phyloP scores from a whole-genome alignment of 129 eudicot genomes.

The Rutidosis leptorrhynchoides region DNA sequence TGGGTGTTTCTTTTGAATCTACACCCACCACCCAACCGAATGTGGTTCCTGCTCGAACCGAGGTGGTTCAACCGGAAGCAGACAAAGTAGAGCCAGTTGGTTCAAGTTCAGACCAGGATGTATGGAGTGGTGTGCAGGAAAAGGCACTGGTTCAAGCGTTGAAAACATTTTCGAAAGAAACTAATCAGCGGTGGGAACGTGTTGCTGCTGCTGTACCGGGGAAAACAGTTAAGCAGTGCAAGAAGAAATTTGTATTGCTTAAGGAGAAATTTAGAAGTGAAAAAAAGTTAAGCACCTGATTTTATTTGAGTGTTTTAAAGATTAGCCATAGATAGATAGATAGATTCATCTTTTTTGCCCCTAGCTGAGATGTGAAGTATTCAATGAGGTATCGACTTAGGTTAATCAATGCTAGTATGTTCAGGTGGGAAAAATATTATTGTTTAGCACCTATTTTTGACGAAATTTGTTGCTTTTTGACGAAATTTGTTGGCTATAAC shows the following conservation, averaged over 20 bases:
- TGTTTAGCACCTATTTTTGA: too few relatives aligned
- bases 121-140: slow-evolving; percentile 88
- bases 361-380: too few relatives aligned
- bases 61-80: slow-evolving; percentile 8
- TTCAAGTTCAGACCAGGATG: slow-evolving; percentile 65
- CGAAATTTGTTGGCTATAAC: too few relatives aligned
- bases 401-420: too few relatives aligned
- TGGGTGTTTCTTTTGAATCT: too few relatives aligned
- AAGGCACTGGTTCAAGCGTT: slow-evolving; percentile 86
- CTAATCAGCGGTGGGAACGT: slow-evolving; percentile 88
- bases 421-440: too few relatives aligned
- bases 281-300: slow-evolving; percentile 39
- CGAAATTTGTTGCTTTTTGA: too few relatives aligned
- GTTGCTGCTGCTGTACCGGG: slow-evolving; percentile 98
- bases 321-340: too few relatives aligned
- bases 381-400: too few relatives aligned
- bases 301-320: slow-evolving; percentile 2
- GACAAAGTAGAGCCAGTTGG: slow-evolving; percentile 27
- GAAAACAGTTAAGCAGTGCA: slow-evolving; percentile 80
- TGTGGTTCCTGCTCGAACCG: slow-evolving; percentile 12
- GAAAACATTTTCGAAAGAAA: slow-evolving; percentile 85
- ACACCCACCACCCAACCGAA: not conserved
- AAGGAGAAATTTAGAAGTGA: slow-evolving; percentile 87
- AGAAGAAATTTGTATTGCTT: slow-evolving; percentile 68
- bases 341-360: slow-evolving; percentile 29